Percentiles rank a stretch among this genome's conserved stretches.
These are phyloP conservation scores for Madurella mycetomatis DNA, from an alignment of 2,329 filamentous ascomycete species.

Conservation along the genomic window DNA sequence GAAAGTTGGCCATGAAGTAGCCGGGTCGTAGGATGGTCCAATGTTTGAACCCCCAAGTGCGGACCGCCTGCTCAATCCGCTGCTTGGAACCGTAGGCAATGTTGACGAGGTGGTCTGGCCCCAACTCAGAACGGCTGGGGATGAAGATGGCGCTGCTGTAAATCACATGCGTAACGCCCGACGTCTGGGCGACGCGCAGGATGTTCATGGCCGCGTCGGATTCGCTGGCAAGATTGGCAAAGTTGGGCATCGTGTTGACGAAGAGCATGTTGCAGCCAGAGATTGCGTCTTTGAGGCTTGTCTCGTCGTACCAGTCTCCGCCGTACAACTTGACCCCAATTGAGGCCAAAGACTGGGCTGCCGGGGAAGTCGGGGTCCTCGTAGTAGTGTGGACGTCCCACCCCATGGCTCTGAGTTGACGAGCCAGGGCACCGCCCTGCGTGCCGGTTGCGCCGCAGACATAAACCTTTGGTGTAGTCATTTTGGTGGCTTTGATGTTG, in stretches of 20 bases:
- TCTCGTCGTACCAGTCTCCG: conserved; percentile 34
- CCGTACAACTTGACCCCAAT: conserved; percentile 32
- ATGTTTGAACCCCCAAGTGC: conserved; percentile 33
- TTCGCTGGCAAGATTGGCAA: conserved; percentile 31
- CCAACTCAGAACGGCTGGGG: conserved; percentile 20
- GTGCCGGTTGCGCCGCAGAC: conserved; percentile 38
- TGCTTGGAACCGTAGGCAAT: conserved; percentile 37
- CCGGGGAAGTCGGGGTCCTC: conserved; percentile 30
- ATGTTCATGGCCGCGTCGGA: conserved; percentile 30
- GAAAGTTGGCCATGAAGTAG: conserved; percentile 49
- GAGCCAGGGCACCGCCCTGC: conserved; percentile 36
- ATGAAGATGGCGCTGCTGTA: conserved; percentile 34
- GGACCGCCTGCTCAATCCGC: conserved; percentile 38
- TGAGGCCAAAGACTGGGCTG: conserved; percentile 28
- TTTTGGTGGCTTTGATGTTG: neutral
- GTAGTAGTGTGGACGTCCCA: conserved; percentile 31
- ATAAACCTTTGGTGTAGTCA: conserved; percentile 32
- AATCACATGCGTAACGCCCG: conserved; percentile 36
- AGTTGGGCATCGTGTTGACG: conserved; percentile 32
- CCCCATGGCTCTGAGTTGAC: conserved; percentile 30
- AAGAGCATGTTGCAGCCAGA: conserved; percentile 32
- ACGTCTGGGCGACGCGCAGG: conserved; percentile 35
- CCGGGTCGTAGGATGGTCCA: conserved; percentile 49
- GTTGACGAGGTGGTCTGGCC: conserved; percentile 22
- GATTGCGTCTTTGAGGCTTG: conserved; percentile 29